Conservation (phyloP, 2,329 filamentous ascomycete genomes). For the Cladosporium sp. region DNA sequence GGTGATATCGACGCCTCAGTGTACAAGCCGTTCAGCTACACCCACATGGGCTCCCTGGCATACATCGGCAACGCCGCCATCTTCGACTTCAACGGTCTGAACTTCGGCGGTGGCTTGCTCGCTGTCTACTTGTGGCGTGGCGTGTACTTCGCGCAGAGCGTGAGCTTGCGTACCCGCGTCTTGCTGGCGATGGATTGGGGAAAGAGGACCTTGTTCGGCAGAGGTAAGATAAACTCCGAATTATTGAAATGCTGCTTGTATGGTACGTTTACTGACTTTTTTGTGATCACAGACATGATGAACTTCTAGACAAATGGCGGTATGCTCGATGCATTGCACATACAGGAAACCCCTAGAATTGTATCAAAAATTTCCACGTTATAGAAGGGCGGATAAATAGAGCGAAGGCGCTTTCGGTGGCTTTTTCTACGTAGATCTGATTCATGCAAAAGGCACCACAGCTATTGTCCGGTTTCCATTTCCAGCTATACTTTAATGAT, state of each 20-base stretch:
- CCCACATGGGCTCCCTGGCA: conserved; percentile 83
- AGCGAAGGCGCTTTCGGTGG: not conserved
- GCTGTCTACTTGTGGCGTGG: conserved; percentile 95
- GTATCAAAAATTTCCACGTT: not conserved
- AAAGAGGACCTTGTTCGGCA: conserved; percentile 91
- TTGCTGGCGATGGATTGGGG: conserved; percentile 97
- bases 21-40: conserved; percentile 93
- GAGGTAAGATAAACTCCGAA: conserved; percentile 66
- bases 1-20: conserved; percentile 88
- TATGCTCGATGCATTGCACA: not conserved
- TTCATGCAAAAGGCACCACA: not conserved
- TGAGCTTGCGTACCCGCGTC: conserved; percentile 83
- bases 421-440: not conserved
- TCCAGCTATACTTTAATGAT: too few relatives aligned
- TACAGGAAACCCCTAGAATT: not conserved
- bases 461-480: too few relatives aligned
- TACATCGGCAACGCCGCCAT: conserved; percentile 96
- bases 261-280: conserved; percentile 14
- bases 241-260: not conserved
- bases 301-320: conserved; percentile 25
- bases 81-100: conserved; percentile 82
- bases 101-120: conserved; percentile 75
- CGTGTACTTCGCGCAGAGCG: conserved; percentile 96
- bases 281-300: conserved; percentile 29
- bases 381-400: conserved; percentile 1